Base-by-base conservation (phyloP, 352 stramenopile species). In the Thraustotheca clavata region DNA sequence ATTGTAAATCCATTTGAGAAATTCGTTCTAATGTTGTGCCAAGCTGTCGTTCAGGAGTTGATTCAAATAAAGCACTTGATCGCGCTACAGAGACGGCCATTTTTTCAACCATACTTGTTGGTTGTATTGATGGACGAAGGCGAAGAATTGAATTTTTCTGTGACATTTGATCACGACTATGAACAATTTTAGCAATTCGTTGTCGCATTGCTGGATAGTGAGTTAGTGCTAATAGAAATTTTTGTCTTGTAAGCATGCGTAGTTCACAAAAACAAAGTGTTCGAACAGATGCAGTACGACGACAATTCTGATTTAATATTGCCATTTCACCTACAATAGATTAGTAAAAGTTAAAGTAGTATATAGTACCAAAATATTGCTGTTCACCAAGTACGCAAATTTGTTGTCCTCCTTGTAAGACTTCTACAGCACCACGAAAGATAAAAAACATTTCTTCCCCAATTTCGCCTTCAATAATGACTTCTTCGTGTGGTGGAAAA, bases 401-500 rank as follows among this genome's bases (percentile, higher is more conserved):
- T 62, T 91, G 81, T 24, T 77, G 49, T n/a, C 69, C 76, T 18
- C 74, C 74, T 47, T 80, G 75, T 36, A 83, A 69, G 33, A 91
- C 79, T 67, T 91, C 81, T 32, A 89, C 81, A 14, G 86, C 79
- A 1, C 81, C 81, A 4, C 81, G 78, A 68, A 89, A 91, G 65
- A 91, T 91, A 65, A 89, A 91, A 59, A 91, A 91, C 82, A 91
- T 91, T 55, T 91, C 82, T 60, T 91, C 76, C 14, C 82, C 82
- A 40, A 89, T 89, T 62, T 91, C 82, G 20, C 82, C 82, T 43
- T 91, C 82, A 5, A 91, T 65, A 54, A 91, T 87, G 18, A 91
- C 80, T 24, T 91, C 82, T 66, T 91, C 82, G 9, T 87, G 65
- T 0, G 82, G 82, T 12, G 82, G 79, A 41, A 91, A 89, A 61